Evolutionary conservation across 352 stramenopile genomes (phyloP).

Genomic region (Phytopythium litorale): DNA sequence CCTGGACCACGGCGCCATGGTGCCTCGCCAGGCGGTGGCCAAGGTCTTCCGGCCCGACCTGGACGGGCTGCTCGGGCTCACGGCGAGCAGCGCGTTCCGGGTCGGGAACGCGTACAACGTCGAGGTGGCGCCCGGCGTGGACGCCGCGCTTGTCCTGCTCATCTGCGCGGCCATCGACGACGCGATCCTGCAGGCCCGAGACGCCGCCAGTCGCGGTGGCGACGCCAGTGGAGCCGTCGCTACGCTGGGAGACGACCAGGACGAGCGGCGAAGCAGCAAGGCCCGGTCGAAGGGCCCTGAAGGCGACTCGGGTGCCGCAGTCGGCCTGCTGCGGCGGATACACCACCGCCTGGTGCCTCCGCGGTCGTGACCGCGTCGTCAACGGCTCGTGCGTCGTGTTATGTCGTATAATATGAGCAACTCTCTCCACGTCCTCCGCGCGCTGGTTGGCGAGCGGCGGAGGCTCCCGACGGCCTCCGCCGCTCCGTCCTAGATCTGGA

Average conservation of each 20-base stretch:
- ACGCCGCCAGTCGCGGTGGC: neutral
- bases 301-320: neutral
- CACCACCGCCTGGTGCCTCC: neutral
- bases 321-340: neutral
- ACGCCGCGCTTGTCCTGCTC: conserved; percentile 26
- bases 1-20: conserved; percentile 20
- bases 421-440: neutral
- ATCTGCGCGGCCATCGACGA: conserved; percentile 39
- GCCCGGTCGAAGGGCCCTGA: neutral
- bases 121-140: conserved; percentile 30
- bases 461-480: neutral
- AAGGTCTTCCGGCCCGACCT: conserved; percentile 29
- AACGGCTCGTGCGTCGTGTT: no score
- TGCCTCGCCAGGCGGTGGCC: conserved; percentile 23
- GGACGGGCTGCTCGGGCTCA: neutral
- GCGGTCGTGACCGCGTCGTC: neutral
- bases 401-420: neutral
- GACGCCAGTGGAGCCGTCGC: neutral
- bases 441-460: neutral
- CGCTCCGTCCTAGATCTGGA: neutral
- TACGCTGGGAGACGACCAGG: neutral
- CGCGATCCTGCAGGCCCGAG: conserved; percentile 7
- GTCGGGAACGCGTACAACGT: conserved; percentile 23
- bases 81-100: conserved; percentile 14
- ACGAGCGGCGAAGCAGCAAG: neutral